phyloP scores from a whole-genome alignment of 805 yeast species.

The Scheffersomyces lignosus region DNA sequence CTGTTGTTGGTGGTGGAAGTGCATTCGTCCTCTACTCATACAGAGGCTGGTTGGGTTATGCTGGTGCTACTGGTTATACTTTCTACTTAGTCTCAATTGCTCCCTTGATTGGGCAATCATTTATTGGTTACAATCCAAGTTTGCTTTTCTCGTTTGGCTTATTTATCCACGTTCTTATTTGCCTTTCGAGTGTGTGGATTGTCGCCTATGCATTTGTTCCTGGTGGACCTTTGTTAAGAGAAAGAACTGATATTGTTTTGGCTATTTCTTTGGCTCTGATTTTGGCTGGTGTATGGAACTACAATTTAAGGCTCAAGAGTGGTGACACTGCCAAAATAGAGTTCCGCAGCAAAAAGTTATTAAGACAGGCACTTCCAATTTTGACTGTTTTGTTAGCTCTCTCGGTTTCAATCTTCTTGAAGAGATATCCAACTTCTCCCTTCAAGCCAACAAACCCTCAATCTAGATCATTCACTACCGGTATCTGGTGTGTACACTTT shows the following conservation, averaged over 20 bases:
- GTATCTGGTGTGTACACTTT: slow-evolving; percentile 98
- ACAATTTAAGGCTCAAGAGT: slow-evolving; percentile 22
- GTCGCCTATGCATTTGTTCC: slow-evolving; percentile 99
- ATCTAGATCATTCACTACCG: slow-evolving; percentile 81
- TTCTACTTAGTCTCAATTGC: slow-evolving; percentile 62
- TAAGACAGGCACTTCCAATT: slow-evolving; percentile 27
- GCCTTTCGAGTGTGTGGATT: slow-evolving; percentile 89
- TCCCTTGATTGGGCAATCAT: slow-evolving; percentile 60
- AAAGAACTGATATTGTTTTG: slow-evolving; percentile 78
- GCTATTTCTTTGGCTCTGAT: slow-evolving; percentile 54
- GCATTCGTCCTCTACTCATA: slow-evolving; percentile 49
- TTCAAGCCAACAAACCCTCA: slow-evolving; percentile 50
- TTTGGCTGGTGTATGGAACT: slow-evolving; percentile 51
- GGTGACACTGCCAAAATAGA: slow-evolving; percentile 22
- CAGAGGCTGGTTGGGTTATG: slow-evolving; percentile 70
- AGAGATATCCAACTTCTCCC: slow-evolving; percentile 62
- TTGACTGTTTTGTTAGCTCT: slow-evolving; percentile 48
- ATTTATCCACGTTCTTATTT: slow-evolving; percentile 50
- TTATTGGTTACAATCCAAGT: slow-evolving; percentile 57
- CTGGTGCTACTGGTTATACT: slow-evolving; percentile 66
- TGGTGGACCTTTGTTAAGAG: slow-evolving; percentile 84
- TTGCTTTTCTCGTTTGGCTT: slow-evolving; percentile 51
- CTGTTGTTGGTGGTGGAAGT: slow-evolving; percentile 48
- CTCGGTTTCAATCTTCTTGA: slow-evolving; percentile 57
- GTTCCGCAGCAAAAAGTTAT: slow-evolving; percentile 14